phyloP scores from a whole-genome alignment of 169 alveolate species.

The Plasmodium vivax region DNA sequence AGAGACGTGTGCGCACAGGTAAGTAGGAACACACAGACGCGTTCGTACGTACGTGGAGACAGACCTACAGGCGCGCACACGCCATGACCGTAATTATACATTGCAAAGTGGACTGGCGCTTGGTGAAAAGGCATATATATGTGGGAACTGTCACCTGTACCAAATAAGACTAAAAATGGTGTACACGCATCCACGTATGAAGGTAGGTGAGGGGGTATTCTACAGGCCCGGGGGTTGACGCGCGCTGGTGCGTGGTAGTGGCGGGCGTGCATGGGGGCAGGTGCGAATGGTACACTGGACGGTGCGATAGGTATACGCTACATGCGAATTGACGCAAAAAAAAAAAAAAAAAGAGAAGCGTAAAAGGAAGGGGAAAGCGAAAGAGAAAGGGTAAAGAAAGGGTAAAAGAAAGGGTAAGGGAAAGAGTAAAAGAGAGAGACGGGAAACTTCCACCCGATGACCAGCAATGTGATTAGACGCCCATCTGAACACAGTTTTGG shows the following conservation, averaged over 20 bases:
- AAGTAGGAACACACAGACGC: background rate
- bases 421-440: too few species aligned
- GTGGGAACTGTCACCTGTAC: background rate
- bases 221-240: background rate
- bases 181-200: constrained; percentile 6
- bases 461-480: background rate
- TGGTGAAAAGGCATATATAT: constrained; percentile 14
- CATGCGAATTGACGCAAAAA: background rate
- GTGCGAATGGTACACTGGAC: background rate
- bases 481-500: background rate
- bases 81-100: background rate
- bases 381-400: background rate
- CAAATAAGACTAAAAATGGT: constrained; percentile 47
- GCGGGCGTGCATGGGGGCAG: background rate
- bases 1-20: background rate
- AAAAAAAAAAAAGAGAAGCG: background rate
- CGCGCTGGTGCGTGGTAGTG: background rate
- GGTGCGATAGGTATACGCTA: background rate
- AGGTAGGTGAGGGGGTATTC: background rate
- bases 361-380: background rate
- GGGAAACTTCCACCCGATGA: background rate
- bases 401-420: background rate
- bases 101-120: background rate
- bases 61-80: background rate
- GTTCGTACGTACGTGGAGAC: background rate